phyloP scores from a whole-genome alignment of 78 protist genomes.

The Emiliania huxleyi region DNA sequence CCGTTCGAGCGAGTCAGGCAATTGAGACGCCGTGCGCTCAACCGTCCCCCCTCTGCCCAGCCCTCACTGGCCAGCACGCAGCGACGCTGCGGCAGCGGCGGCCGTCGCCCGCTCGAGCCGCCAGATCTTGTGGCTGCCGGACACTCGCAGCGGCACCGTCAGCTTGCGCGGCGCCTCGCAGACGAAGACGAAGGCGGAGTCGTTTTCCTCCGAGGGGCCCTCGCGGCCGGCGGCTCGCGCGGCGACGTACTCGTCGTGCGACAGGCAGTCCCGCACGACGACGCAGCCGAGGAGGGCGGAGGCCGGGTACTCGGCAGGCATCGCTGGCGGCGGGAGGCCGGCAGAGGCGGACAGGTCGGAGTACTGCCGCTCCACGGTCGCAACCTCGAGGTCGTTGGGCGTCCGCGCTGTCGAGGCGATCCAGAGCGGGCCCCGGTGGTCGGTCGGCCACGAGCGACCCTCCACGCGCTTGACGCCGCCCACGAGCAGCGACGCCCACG shows the following conservation, averaged over 20 bases:
- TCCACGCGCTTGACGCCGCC: conserved; percentile 2
- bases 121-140: neutral
- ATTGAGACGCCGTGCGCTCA: too few relatives aligned
- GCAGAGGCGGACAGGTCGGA: neutral
- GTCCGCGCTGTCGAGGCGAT: neutral
- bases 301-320: neutral
- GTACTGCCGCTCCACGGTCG: neutral
- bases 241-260: conserved; percentile 32
- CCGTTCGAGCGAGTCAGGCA: too few relatives aligned
- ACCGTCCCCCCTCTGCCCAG: too few relatives aligned
- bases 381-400: neutral
- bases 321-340: neutral
- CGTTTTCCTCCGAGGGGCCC: neutral
- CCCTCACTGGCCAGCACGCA: too few relatives aligned
- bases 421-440: neutral
- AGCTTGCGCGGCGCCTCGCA: conserved; percentile 39
- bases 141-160: neutral
- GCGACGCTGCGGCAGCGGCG: neutral
- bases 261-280: neutral
- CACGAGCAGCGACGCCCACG: conserved; percentile 31
- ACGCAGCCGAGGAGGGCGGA: conserved; percentile 6
- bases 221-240: neutral
- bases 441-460: neutral
- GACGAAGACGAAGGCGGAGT: conserved; percentile 50
- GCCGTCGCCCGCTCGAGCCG: neutral